Evolutionary conservation across 192 early-diverging fungal genomes (phyloP), one percentile per base, ranked within the genome.

Genomic region (Podila clonocystis): DNA sequence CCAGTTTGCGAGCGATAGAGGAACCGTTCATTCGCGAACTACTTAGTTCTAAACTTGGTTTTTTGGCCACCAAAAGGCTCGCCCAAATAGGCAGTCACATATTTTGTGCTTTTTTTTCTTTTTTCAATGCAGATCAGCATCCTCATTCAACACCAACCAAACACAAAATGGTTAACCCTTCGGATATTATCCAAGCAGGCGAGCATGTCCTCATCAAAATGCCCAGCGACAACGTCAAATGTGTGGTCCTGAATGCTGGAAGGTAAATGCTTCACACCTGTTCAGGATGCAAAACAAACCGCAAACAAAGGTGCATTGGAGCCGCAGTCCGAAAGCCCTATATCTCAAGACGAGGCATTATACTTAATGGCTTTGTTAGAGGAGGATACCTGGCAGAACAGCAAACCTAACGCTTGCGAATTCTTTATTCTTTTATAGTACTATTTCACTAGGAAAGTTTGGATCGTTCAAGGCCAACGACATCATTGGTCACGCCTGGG

Each of bases 371-470:
- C 41, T 36, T 36, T 33, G 33, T 33, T 33, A 33, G 5, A 3
- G 33, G 33, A 33, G 33, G 33, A 33, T 33, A 33, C 33, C 33
- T 33, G 7, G 7, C 0, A 5, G 24, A 66, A 30, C 12, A 19
- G 41, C 4, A 20, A 22, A 29, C 17, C 63, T n/a, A 45, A 57
- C 34, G 15, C 58, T 9, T 4, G 2, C 6, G 11, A 2, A 4
- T 50, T 22, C 13, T 24, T 61, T 29, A 26, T 48, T 49, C 28
- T 5, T 11, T 9, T 29, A 65, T 67, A 89, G 87, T 8, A 86
- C 74, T 7, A 74, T 94, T n/a, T 85, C 86, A 15, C 77, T 99
- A 36, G 97, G 97, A 62, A 99, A 97, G 82, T 97, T 99, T 87
- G 97, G 97, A 38, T 86, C 86, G 34, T 96, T 97, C 85, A 75